Evolutionary conservation across 2,329 filamentous ascomycete genomes (phyloP), one percentile per base, ranked within the genome.

Genomic region (Phaeomoniella chlamydospora): DNA sequence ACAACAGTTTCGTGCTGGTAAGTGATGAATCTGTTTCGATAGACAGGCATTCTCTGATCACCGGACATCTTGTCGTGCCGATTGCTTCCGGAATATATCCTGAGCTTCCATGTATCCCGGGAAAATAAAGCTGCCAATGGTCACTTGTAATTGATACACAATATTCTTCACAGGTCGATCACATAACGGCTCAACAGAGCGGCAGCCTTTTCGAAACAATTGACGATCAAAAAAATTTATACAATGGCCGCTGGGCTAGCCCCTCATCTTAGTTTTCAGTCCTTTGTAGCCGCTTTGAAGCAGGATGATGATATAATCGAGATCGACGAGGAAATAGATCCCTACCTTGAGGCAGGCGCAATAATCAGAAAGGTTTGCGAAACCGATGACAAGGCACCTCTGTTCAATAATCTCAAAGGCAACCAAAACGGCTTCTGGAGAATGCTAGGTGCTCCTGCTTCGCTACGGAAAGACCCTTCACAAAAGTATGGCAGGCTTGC

Each of bases 341-440:
- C 64, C 3, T 41, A 67, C 34, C 54, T 68, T 19, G 62, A 69
- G 43, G 58, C 53, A 0, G 61, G 50, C 3, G 67, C 66, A 10
- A 67, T 70, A 36, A 62, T 61, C 3, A 54, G 66, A 3, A 50
- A 47, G 11, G 64, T 61, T 5, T 60, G 55, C 39, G 67, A 70
- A 40, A 58, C 50, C 0, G 44, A 65, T 31, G 58, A 56, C 37
- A 65, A 64, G 34, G 66, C 67, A 1, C 65, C 66, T 0, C 54
- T 71, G 0, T 68, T 70, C 54, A 65, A 68, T 48, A 70, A 69
- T 16, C 38, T 70, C 36, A 65, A 59, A 36, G 66, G 66, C 2
- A 49, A 50, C 3, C 44, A 60, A 18, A 44, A 65, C 29, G 66
- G 66, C 5, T 49, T 70, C 1, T 70, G 52, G 41, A 53, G 64